Evolutionary conservation across 2,329 filamentous ascomycete species (phyloP).

Genomic region (Fusarium sp.): DNA sequence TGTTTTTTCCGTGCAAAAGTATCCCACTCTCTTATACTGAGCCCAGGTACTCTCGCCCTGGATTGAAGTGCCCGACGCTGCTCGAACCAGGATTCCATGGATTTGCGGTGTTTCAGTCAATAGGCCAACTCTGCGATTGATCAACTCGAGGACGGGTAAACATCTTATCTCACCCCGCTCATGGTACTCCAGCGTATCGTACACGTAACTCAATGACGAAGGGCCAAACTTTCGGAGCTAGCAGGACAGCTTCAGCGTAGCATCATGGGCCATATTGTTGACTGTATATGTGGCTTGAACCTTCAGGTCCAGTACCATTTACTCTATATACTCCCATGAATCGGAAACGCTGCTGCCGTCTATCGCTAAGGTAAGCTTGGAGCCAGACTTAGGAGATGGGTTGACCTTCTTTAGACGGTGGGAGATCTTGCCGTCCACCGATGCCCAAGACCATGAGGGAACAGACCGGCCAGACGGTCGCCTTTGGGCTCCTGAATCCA

Average conservation of each 20-base stretch:
- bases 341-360: fast-evolving
- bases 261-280: background rate
- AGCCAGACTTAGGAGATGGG: fast-evolving
- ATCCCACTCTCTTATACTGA: background rate
- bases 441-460: background rate
- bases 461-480: background rate
- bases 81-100: background rate
- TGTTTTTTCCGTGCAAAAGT: background rate
- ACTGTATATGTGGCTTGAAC: background rate
- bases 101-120: too few species aligned
- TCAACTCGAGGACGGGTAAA: background rate
- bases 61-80: fast-evolving
- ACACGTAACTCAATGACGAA: background rate
- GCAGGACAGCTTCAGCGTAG: background rate
- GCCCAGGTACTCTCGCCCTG: fast-evolving
- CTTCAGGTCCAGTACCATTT: fast-evolving
- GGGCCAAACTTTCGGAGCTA: fast-evolving
- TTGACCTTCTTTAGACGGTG: fast-evolving
- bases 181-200: background rate
- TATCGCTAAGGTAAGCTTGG: fast-evolving
- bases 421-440: background rate
- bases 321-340: background rate
- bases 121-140: fast-evolving
- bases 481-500: background rate
- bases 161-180: background rate